Evolutionary conservation across 2,329 filamentous ascomycete species (phyloP), one percentile per base, ranked within the genome.

Genomic region (Niveomyces coronatus): DNA sequence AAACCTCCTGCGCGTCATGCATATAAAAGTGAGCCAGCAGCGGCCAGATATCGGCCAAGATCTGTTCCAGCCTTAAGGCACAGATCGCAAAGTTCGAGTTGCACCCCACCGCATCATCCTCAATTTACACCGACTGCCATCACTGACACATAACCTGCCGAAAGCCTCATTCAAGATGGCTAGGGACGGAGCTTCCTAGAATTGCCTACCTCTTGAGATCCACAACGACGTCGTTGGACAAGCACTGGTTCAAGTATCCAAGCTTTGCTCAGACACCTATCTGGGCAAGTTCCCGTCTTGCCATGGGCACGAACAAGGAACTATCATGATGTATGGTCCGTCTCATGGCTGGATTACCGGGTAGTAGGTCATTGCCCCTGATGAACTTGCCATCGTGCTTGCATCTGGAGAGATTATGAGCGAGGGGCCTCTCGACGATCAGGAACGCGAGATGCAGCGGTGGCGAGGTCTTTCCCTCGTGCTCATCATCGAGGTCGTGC

Each of bases 241-340:
- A 57, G 36, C 54, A 62, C 46, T 55, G 50, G 47, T 59, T 62
- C 48, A 58, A 58, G 45, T 53, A 62, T 29, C 41, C 55, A 4
- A 48, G 13, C 29, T 50, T 54, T 31, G 30, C 15, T 36, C 50
- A 34, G 49, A 54, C 32, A 44, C 37, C 26, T 5, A 7, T 9
- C 24, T 32, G 23, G 42, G 31, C 41, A 35, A 43, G 34, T 45
- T 39, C 44, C 20, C 19, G 30, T 18, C 15, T n/a, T 13, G 17
- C 24, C 6, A 39, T 34, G 35, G 22, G 37, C 30, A 41, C 6
- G 35, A 45, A 44, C 39, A 37, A 46, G 27, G 24, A 43, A 44
- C 42, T 28, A 44, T 40, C 41, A 44, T 45, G 44, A 45, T 45
- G n/a, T 37, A 52, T 44, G 45, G 55, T 43, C 49, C 39, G 39